phyloP scores from a whole-genome alignment of 306 rosid species.

The Acacia acuminata region DNA sequence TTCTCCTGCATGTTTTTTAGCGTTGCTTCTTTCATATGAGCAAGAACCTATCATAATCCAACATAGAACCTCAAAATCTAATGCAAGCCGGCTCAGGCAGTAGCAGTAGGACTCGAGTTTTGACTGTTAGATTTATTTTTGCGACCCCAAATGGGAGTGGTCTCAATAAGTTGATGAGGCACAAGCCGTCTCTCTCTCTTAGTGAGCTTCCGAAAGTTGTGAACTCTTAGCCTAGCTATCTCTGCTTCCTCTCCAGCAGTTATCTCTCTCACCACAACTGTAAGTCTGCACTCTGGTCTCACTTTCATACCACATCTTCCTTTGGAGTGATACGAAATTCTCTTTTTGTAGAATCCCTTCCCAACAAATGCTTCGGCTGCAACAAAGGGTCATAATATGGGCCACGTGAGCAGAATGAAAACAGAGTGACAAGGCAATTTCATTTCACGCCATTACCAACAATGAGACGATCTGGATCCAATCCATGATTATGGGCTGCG shows the following conservation, averaged over 20 bases:
- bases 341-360: constrained; percentile 65
- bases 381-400: constrained; percentile 5
- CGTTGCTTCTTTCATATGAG: constrained; percentile 4
- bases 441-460: constrained; percentile 55
- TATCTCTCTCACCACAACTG: constrained; percentile 80
- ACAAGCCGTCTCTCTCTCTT: constrained; percentile 76
- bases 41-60: constrained; percentile 12
- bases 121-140: constrained; percentile 50
- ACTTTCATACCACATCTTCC: constrained; percentile 48
- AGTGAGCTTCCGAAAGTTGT: constrained; percentile 67
- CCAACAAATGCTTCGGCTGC: constrained; percentile 92
- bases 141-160: constrained; percentile 81
- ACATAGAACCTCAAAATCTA: background rate
- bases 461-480: constrained; percentile 86
- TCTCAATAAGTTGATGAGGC: constrained; percentile 90
- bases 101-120: constrained; percentile 29
- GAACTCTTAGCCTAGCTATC: constrained; percentile 81
- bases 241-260: constrained; percentile 87
- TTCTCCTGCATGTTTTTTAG: background rate
- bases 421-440: constrained; percentile 23
- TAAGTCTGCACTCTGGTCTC: constrained; percentile 80
- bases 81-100: constrained; percentile 35
- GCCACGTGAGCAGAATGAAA: constrained; percentile 29
- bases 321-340: constrained; percentile 52
- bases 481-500: constrained; percentile 87